phyloP scores from a whole-genome alignment of 345 rosid genomes.

The Populus euphratica region DNA sequence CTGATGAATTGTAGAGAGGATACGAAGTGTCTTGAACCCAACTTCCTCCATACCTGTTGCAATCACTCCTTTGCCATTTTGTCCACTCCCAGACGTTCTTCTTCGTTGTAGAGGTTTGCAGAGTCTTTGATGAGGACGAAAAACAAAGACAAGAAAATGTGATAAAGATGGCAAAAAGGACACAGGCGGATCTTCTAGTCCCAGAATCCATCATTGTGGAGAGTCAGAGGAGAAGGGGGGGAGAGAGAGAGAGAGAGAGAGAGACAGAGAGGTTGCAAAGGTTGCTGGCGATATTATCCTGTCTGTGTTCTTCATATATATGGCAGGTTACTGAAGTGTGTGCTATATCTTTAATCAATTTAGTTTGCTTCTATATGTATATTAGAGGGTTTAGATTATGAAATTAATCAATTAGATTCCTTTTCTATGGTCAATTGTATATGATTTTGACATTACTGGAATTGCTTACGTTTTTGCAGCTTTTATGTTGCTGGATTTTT shows the following conservation, averaged over 20 bases:
- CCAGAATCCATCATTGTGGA: slow-evolving; percentile 9
- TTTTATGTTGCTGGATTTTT: no score
- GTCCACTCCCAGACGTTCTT: not conserved
- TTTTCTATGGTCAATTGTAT: no score
- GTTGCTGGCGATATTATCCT: not conserved
- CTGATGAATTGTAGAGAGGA: slow-evolving; percentile 63
- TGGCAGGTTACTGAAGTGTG: not conserved
- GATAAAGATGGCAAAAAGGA: not conserved
- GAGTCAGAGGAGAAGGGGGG: not conserved
- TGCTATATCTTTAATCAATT: no score
- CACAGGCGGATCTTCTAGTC: not conserved
- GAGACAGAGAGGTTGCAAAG: no score
- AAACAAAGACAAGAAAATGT: slow-evolving; percentile 2
- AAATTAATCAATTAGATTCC: no score
- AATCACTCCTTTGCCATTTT: not conserved
- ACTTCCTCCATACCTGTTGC: slow-evolving; percentile 61
- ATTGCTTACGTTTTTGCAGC: no score
- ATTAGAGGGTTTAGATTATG: no score
- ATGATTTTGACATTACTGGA: no score
- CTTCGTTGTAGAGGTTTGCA: not conserved
- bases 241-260: not conserved
- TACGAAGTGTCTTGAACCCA: slow-evolving; percentile 67
- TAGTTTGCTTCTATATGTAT: no score
- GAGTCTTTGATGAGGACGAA: slow-evolving; percentile 1
- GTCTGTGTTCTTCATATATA: not conserved